Base-by-base conservation (phyloP, 441 rosid species). In the Hura crepitans region DNA sequence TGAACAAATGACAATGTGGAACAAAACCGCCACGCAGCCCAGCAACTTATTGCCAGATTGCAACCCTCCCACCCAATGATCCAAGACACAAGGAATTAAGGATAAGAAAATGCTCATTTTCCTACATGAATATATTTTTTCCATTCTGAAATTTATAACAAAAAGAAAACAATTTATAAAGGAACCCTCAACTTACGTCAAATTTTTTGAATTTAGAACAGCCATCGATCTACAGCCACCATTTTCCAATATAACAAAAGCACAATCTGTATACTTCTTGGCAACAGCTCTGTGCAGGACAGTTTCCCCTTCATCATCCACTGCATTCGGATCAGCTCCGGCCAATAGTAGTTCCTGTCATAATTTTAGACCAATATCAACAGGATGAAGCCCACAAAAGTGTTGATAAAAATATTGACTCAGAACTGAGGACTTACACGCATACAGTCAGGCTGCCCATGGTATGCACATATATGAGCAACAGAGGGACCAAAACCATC, bases 371-470 rank as follows among this genome's bases (percentile, higher is more conserved):
- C 43, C 72, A 50, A 62, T 57, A 62, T 74, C 45, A 77, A 76
- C 56, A 28, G 13, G 25, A 65, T 53, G 59, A 55, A 66, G 56
- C 13, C 56, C 13, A 60, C 5, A 54, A 60, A 69, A 45, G 51
- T 55, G 66, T n/a, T 51, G 49, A 68, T 53, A 39, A 66, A 46
- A 18, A 45, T 14, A 68, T 18, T 22, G 68, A 39, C 63, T 67
- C 42, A 64, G 75, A 75, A 69, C 73, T 20, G 63, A 76, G 73
- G 75, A 84, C 97, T 73, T 86, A 96, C 99, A 54, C 81, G 95
- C 97, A 96, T 91, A 84, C 99, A 92, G 78, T 93, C 99, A 71
- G 99, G 98, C 71, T 96, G 98, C 71, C 99, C 99, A 83, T 96
- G 96, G 78, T 91, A 93, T 45, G 98, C 96, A 87, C 98, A 96